Evolutionary conservation across 192 early-diverging fungal species (phyloP).

Genomic region (Spinellus fusiger): DNA sequence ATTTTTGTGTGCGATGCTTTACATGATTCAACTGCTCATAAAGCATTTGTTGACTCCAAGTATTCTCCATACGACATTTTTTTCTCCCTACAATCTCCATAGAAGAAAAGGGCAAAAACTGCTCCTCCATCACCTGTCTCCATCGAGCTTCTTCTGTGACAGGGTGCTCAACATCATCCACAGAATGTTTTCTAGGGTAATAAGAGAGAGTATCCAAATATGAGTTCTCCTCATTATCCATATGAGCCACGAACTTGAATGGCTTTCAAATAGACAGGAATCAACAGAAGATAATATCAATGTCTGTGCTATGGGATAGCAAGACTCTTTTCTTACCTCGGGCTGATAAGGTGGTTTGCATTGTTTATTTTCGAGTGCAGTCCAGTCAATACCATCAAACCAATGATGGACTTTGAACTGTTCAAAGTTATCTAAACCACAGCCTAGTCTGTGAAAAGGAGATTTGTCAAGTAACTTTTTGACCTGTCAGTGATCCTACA

Average conservation of each 20-base stretch:
- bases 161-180: conserved; percentile 78
- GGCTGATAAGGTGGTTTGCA: conserved; percentile 21
- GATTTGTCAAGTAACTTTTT: background rate
- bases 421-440: conserved; percentile 7
- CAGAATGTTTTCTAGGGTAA: conserved; percentile 98
- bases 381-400: conserved; percentile 24
- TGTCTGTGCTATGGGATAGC: background rate
- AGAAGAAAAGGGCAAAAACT: conserved; percentile 67
- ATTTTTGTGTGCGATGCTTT: too few species aligned
- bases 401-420: conserved; percentile 23
- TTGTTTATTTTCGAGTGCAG: conserved; percentile 12
- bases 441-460: conserved; percentile 2
- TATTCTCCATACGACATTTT: too few species aligned
- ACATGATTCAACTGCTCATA: too few species aligned
- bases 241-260: conserved; percentile 66
- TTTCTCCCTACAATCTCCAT: too few species aligned
- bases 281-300: background rate
- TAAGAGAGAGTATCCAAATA: too few species aligned
- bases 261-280: conserved; percentile 34
- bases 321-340: conserved; percentile 24
- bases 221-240: too few species aligned
- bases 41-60: too few species aligned
- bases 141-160: conserved; percentile 42
- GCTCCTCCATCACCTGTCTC: conserved; percentile 68
- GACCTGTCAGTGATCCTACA: background rate